These are phyloP conservation scores for Pythium oligandrum DNA, from an alignment of 352 stramenopile species.

Conservation along the genomic window DNA sequence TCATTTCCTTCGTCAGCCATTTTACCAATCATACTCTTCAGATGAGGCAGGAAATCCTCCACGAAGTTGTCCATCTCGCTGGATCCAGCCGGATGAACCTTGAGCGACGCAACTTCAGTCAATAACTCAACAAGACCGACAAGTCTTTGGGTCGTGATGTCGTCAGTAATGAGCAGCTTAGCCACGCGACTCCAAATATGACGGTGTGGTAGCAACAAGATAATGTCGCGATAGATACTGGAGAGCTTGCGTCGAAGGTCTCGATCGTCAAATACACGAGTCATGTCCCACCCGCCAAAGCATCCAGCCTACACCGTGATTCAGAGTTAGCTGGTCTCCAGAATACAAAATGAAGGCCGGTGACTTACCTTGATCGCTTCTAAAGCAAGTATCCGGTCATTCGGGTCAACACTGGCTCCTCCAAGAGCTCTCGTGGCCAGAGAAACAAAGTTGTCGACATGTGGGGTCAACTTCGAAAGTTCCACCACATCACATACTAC, in stretches of 20 bases:
- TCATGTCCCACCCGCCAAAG: slow-evolving; percentile 45
- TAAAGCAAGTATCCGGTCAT: slow-evolving; percentile 17
- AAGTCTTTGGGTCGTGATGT: slow-evolving; percentile 20
- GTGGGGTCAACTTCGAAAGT: no score
- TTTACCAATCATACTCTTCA: slow-evolving; percentile 35
- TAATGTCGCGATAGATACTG: slow-evolving; percentile 38
- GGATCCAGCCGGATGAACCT: slow-evolving; percentile 27
- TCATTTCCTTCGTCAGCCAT: slow-evolving; percentile 20
- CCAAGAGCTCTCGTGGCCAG: no score
- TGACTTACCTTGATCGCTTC: slow-evolving; percentile 25
- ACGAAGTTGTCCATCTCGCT: slow-evolving; percentile 44
- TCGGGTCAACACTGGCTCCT: slow-evolving; percentile 4
- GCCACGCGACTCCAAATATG: slow-evolving; percentile 32
- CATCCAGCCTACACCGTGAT: slow-evolving; percentile 22
- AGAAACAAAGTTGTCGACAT: background rate
- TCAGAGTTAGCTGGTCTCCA: no score
- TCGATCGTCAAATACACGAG: slow-evolving; percentile 29
- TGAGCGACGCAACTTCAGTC: slow-evolving; percentile 27
- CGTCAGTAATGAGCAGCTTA: no score
- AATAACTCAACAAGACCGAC: slow-evolving; percentile 33
- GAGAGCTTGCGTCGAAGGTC: slow-evolving; percentile 23
- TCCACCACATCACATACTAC: no score
- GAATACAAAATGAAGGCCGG: background rate
- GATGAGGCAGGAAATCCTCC: slow-evolving; percentile 30
- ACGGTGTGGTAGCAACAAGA: slow-evolving; percentile 33